phyloP scores from a whole-genome alignment of 805 yeast species.

The Ogataea paradorogensis region DNA sequence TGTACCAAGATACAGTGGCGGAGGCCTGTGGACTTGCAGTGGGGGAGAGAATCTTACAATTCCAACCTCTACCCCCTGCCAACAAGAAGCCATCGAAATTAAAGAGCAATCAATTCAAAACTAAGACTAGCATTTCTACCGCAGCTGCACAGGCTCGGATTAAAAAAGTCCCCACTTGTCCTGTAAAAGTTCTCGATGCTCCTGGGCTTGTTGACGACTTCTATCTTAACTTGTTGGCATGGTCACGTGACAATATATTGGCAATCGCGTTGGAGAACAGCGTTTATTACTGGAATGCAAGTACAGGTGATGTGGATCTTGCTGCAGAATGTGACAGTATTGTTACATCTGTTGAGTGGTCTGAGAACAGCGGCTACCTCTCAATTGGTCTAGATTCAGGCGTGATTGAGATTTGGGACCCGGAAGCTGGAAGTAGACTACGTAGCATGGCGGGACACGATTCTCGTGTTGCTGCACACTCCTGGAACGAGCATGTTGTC shows the following conservation, averaged over 20 bases:
- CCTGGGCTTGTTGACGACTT: slow-evolving; percentile 94
- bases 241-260: slow-evolving; percentile 79
- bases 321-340: slow-evolving; percentile 54
- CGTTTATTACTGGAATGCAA: slow-evolving; percentile 91
- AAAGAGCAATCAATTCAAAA: slow-evolving; percentile 20
- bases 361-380: slow-evolving; percentile 82
- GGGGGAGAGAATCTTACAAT: slow-evolving; percentile 79
- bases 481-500: slow-evolving; percentile 79
- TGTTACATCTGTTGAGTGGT: slow-evolving; percentile 81
- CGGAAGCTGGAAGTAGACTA: slow-evolving; percentile 66
- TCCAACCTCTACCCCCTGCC: slow-evolving; percentile 83
- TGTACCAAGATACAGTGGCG: slow-evolving; percentile 80
- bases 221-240: slow-evolving; percentile 78
- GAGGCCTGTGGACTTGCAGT: slow-evolving; percentile 90
- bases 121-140: slow-evolving; percentile 31
- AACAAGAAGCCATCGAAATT: slow-evolving; percentile 26
- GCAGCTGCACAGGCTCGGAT: slow-evolving; percentile 62
- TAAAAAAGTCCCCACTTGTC: slow-evolving; percentile 78
- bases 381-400: slow-evolving; percentile 86
- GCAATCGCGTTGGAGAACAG: slow-evolving; percentile 86
- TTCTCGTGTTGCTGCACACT: slow-evolving; percentile 76
- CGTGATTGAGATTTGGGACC: slow-evolving; percentile 88
- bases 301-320: slow-evolving; percentile 69
- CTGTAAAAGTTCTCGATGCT: slow-evolving; percentile 92
- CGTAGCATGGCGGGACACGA: slow-evolving; percentile 76